These are phyloP conservation scores for Ceriops zippeliana DNA, from an alignment of 345 rosid genomes.

Conservation along the genomic window DNA sequence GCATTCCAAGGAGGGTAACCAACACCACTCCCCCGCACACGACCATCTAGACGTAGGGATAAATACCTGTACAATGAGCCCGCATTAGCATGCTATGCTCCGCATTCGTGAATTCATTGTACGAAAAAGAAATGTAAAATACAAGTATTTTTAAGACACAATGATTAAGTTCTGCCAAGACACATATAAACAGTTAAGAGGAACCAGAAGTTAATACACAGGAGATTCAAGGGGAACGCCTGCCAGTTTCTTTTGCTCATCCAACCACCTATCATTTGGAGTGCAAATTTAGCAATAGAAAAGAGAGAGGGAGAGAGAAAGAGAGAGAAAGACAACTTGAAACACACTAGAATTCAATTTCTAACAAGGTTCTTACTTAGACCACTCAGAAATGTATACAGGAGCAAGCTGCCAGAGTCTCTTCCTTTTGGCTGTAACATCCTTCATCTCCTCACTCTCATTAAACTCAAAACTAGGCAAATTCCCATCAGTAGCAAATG, in stretches of 20 bases:
- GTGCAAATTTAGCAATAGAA: slow-evolving; percentile 4
- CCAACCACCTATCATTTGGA: slow-evolving; percentile 57
- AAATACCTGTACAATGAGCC: slow-evolving; percentile 53
- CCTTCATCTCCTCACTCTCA: slow-evolving; percentile 56
- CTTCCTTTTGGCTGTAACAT: slow-evolving; percentile 50
- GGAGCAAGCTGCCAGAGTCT: slow-evolving; percentile 85
- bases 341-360: not conserved
- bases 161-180: too few relatives aligned
- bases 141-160: too few relatives aligned
- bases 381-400: slow-evolving; percentile 62
- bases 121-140: not conserved
- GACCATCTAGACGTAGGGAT: slow-evolving; percentile 86
- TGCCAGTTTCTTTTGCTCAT: slow-evolving; percentile 84
- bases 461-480: slow-evolving; percentile 59
- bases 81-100: not conserved
- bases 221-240: slow-evolving; percentile 78
- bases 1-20: slow-evolving; percentile 99
- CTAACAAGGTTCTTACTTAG: slow-evolving; percentile 49
- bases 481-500: slow-evolving; percentile 70
- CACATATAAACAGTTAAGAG: too few relatives aligned
- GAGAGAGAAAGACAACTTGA: not conserved
- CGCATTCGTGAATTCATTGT: not conserved
- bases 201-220: slow-evolving; percentile 46
- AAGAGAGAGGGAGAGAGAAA: not conserved
- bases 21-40: slow-evolving; percentile 90